Percentiles rank a stretch among this genome's conserved stretches.
phyloP scores from a whole-genome alignment of 1,139 yeast genomes.

The Protomyces lactucae-debilis region DNA sequence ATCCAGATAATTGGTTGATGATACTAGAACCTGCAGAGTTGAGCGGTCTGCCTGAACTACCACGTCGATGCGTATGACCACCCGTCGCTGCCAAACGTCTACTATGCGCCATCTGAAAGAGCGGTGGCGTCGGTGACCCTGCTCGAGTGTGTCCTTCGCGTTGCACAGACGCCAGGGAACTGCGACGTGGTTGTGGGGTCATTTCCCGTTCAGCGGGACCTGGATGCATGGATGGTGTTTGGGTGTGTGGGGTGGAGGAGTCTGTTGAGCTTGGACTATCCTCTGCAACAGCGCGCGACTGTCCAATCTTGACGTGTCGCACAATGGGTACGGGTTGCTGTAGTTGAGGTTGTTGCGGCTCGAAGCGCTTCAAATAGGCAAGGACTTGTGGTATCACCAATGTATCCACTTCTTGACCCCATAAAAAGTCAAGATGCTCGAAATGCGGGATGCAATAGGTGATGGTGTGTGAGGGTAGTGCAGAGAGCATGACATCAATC shows the following conservation, averaged over 20 bases:
- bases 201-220: no score
- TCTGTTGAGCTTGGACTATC: not conserved
- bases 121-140: not conserved
- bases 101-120: not conserved
- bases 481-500: constrained; percentile 63
- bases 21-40: not conserved
- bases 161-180: not conserved
- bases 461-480: constrained; percentile 46
- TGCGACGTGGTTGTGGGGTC: not conserved
- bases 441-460: constrained; percentile 52
- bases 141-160: not conserved
- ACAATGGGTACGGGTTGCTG: not conserved
- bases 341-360: not conserved
- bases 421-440: constrained; percentile 83
- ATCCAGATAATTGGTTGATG: not conserved
- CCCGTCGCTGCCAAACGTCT: not conserved
- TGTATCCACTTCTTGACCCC: constrained; percentile 69
- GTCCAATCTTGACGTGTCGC: not conserved
- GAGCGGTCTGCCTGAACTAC: not conserved
- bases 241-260: not conserved
- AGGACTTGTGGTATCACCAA: constrained; percentile 53
- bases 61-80: not conserved
- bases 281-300: not conserved
- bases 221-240: no score
- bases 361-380: not conserved